A percentile compares a stretch with the other conserved stretches of the same genome.
Evolutionary conservation across 2,329 filamentous ascomycete genomes (phyloP).

Genomic region (Alternaria hordeiaustralica): DNA sequence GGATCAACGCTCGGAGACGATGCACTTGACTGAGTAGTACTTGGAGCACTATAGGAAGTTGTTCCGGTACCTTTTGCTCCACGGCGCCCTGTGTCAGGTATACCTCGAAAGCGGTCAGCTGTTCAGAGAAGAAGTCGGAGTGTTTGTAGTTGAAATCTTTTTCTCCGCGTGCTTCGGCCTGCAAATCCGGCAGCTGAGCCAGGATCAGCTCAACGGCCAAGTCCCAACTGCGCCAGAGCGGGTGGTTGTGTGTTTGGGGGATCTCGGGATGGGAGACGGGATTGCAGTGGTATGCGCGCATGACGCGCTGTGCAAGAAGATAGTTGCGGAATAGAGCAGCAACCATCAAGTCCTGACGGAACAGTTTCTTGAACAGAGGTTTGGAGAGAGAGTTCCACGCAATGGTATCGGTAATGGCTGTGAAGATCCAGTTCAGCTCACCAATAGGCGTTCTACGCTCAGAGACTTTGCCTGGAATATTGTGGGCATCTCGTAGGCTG

Average conservation of each 20-base stretch:
- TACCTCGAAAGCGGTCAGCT: constrained; percentile 95
- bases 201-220: constrained; percentile 94
- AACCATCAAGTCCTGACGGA: constrained; percentile 98
- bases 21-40: constrained; percentile 96
- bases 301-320: constrained; percentile 89
- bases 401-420: constrained; percentile 97
- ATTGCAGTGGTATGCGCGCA: constrained; percentile 95
- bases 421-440: constrained; percentile 99
- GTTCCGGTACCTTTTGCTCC: constrained; percentile 86
- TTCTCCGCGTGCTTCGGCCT: constrained; percentile 77
- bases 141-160: constrained; percentile 88
- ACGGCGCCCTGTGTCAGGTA: constrained; percentile 87
- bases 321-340: constrained; percentile 97
- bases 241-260: constrained; percentile 94
- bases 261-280: constrained; percentile 89
- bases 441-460: constrained; percentile 92
- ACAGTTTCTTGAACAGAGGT: constrained; percentile 93
- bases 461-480: constrained; percentile 88
- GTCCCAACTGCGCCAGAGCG: constrained; percentile 97
- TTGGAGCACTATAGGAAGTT: constrained; percentile 94
- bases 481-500: constrained; percentile 81
- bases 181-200: constrained; percentile 82
- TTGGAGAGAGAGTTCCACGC: constrained; percentile 95
- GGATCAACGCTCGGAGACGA: constrained; percentile 84
- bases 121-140: constrained; percentile 95